Conservation (phyloP, 306 rosid species). For the Malus sylvestris region DNA sequence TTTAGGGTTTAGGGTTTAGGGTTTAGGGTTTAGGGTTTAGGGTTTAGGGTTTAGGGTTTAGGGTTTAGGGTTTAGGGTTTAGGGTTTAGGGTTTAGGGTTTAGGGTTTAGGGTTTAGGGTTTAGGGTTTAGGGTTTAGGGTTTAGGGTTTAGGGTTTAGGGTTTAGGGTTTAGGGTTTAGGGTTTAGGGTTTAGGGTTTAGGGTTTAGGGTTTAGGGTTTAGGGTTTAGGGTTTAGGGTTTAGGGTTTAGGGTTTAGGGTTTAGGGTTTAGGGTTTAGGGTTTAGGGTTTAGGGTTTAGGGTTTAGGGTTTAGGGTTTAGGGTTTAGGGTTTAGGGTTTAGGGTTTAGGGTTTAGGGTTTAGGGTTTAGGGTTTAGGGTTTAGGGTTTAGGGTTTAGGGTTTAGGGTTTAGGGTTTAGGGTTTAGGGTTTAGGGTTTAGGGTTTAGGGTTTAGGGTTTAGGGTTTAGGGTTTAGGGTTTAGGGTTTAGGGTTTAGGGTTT, state of each 20-base stretch:
- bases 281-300: too few relatives aligned
- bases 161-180: too few relatives aligned
- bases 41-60: too few relatives aligned
- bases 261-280: too few relatives aligned
- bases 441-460: constrained; percentile 16
- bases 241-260: too few relatives aligned
- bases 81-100: background rate
- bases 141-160: background rate
- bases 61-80: background rate
- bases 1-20: too few relatives aligned
- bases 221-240: too few relatives aligned
- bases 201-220: too few relatives aligned
- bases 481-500: background rate
- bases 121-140: background rate
- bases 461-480: background rate
- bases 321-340: too few relatives aligned
- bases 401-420: background rate
- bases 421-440: background rate
- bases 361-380: constrained; percentile 7
- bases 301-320: too few relatives aligned
- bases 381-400: constrained; percentile 15
- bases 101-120: background rate
- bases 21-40: too few relatives aligned
- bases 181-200: too few relatives aligned
- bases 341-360: background rate